A percentile compares a stretch with the other conserved stretches of the same genome.
Conservation (phyloP, 257 asterid genomes). For the Solanum sejunctum region DNA sequence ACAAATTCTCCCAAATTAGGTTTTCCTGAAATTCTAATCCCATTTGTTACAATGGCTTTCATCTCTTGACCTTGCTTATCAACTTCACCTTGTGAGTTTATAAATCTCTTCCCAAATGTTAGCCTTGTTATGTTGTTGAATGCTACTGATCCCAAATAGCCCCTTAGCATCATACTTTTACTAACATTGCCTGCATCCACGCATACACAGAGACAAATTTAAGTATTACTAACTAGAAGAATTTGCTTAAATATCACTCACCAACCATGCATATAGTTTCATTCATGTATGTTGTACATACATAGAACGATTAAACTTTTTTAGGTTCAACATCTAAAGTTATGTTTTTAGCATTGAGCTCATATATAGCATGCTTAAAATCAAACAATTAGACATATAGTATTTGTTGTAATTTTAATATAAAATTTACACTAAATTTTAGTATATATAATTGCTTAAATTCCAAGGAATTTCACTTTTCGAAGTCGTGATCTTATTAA, state of each 20-base stretch:
- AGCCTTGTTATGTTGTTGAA: slow-evolving; percentile 76
- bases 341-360: not conserved
- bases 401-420: no score
- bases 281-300: no score
- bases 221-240: not conserved
- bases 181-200: slow-evolving; percentile 32
- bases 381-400: no score
- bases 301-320: no score
- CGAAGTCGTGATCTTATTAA: no score
- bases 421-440: no score
- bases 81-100: slow-evolving; percentile 39
- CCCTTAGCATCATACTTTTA: slow-evolving; percentile 41
- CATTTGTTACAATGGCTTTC: slow-evolving; percentile 44
- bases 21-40: slow-evolving; percentile 38
- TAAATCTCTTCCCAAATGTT: slow-evolving; percentile 68
- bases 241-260: no score
- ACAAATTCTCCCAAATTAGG: slow-evolving; percentile 46
- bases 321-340: not conserved
- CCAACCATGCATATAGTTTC: no score
- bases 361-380: no score
- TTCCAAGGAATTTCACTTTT: no score
- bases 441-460: no score
- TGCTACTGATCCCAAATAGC: slow-evolving; percentile 57
- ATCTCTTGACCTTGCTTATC: slow-evolving; percentile 65
- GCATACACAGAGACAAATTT: not conserved